A percentile compares a stretch with the other conserved stretches of the same genome.
These are phyloP conservation scores for Pestalotiopsis sp. DNA, from an alignment of 2,329 filamentous ascomycete genomes.

Conservation along the genomic window DNA sequence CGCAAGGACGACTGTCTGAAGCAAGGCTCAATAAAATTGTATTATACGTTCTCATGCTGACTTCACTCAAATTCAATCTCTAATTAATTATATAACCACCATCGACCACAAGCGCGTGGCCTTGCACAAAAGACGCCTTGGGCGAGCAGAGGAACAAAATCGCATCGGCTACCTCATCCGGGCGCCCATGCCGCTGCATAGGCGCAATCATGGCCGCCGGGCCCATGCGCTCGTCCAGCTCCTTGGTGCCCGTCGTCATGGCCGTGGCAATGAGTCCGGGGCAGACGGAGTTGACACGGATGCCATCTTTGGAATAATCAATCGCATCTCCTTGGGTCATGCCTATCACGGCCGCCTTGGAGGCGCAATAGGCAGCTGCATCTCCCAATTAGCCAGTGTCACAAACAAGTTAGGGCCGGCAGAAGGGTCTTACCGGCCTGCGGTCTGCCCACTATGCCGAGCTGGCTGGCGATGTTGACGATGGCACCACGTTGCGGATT, in stretches of 20 bases:
- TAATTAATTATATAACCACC: slow-evolving; percentile 54
- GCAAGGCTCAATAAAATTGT: background rate
- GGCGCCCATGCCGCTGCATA: slow-evolving; percentile 52
- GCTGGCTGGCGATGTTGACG: slow-evolving; percentile 55
- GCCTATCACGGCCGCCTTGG: slow-evolving; percentile 60
- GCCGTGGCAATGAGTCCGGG: slow-evolving; percentile 49
- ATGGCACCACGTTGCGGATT: slow-evolving; percentile 39
- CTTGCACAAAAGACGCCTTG: slow-evolving; percentile 53
- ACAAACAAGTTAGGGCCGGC: slow-evolving; percentile 33
- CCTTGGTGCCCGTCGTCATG: slow-evolving; percentile 43
- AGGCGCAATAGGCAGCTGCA: slow-evolving; percentile 49
- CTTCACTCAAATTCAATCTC: background rate
- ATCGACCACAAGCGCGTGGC: slow-evolving; percentile 54
- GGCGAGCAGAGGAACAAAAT: slow-evolving; percentile 51
- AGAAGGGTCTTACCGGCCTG: slow-evolving; percentile 23
- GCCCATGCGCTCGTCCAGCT: slow-evolving; percentile 37
- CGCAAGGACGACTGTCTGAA: background rate
- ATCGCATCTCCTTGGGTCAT: slow-evolving; percentile 60
- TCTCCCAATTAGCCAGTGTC: background rate
- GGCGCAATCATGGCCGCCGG: slow-evolving; percentile 48
- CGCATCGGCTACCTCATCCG: slow-evolving; percentile 50
- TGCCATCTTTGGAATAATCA: slow-evolving; percentile 50
- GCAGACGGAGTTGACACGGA: slow-evolving; percentile 40
- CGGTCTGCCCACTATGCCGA: slow-evolving; percentile 43
- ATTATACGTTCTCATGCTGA: background rate